Evolutionary conservation across 768 basidiomycete genomes (phyloP).

Genomic region (Boletus pseudo-olivaceus): DNA sequence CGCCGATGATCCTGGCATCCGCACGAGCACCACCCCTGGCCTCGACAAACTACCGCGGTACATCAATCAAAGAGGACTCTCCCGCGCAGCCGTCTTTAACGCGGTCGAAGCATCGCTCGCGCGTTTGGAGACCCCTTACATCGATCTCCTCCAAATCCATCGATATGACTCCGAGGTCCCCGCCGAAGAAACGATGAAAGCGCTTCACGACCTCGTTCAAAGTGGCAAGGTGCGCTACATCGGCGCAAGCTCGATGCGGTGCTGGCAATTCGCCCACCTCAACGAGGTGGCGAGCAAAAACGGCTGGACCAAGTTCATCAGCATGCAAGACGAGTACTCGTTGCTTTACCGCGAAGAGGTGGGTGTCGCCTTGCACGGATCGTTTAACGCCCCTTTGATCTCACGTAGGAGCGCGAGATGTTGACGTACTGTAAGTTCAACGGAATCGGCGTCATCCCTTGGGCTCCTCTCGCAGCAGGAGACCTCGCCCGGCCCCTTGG

Average conservation of each 20-base stretch:
- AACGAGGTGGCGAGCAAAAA: constrained; percentile 42
- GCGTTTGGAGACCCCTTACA: constrained; percentile 33
- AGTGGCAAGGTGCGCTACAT: constrained; percentile 49
- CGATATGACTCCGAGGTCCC: constrained; percentile 36
- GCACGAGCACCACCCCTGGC: background rate
- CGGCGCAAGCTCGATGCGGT: constrained; percentile 43
- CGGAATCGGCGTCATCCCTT: constrained; percentile 54
- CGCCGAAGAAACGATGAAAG: constrained; percentile 46
- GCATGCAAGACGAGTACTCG: constrained; percentile 53
- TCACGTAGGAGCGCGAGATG: constrained; percentile 42
- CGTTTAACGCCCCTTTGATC: background rate
- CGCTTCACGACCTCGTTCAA: constrained; percentile 45
- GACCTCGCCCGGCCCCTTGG: constrained; percentile 37
- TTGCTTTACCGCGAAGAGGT: constrained; percentile 54
- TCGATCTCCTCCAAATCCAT: constrained; percentile 45
- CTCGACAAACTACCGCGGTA: constrained; percentile 21
- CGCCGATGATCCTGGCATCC: constrained; percentile 1
- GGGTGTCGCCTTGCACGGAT: background rate
- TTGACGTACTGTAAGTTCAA: constrained; percentile 42
- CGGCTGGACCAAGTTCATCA: constrained; percentile 50
- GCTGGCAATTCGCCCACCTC: constrained; percentile 43
- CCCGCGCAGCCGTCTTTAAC: constrained; percentile 36
- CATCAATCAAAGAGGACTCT: constrained; percentile 33
- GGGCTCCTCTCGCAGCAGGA: constrained; percentile 43
- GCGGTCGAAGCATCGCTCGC: constrained; percentile 33